Conservation (phyloP, 208 protist genomes). For the Trypanosomatidae sp. region DNA sequence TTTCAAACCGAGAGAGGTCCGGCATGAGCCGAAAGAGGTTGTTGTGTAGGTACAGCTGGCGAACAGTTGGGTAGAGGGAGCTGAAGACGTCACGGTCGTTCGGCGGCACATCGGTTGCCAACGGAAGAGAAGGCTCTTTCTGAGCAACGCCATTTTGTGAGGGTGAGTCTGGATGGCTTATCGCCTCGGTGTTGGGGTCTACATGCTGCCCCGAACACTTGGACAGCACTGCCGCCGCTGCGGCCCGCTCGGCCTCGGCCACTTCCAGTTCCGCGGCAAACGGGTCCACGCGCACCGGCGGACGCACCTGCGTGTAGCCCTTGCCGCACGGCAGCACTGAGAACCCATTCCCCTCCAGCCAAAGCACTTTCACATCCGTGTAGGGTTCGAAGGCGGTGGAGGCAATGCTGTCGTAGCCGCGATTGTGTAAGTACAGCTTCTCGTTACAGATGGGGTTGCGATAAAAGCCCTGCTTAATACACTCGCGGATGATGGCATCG, state of each 20-base stretch:
- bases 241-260: constrained; percentile 9
- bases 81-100: constrained; percentile 72
- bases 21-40: constrained; percentile 90
- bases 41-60: constrained; percentile 93
- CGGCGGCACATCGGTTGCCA: constrained; percentile 11
- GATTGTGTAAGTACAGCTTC: constrained; percentile 93
- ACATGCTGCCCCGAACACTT: constrained; percentile 13
- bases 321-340: constrained; percentile 55
- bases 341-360: constrained; percentile 93
- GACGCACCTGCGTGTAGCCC: constrained; percentile 39
- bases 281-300: constrained; percentile 33
- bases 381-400: constrained; percentile 79
- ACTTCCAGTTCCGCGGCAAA: constrained; percentile 16
- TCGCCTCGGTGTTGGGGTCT: constrained; percentile 12
- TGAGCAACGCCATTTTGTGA: not conserved
- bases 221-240: not conserved
- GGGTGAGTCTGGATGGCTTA: not conserved
- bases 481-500: constrained; percentile 84
- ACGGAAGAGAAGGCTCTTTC: constrained; percentile 10
- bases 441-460: constrained; percentile 94
- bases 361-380: constrained; percentile 91
- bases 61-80: constrained; percentile 80
- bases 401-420: constrained; percentile 86
- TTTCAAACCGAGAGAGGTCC: constrained; percentile 77
- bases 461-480: constrained; percentile 86